Base-by-base conservation (phyloP, 495 filamentous ascomycete species). In the Podospora australis region DNA sequence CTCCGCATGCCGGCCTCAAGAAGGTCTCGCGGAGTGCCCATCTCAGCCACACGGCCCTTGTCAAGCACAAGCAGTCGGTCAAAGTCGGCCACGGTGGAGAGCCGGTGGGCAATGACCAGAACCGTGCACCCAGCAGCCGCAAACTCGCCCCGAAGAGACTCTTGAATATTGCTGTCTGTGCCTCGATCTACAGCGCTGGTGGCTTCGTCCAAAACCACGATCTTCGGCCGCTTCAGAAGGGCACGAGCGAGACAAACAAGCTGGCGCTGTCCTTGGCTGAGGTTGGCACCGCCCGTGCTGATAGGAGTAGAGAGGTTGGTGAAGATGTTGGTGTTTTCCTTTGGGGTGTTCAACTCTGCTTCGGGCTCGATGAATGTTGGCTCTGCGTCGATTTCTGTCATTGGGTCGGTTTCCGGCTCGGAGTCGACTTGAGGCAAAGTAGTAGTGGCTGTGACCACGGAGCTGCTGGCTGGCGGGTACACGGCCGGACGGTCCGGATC, bases 181-280 rank as follows among this genome's bases (percentile, higher is more conserved):
- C 73, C 75, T 9, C 77, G 73, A 60, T 95, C 88, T n/a, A 95
- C 70, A 19, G 87, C 83, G 59, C 80, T 82, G 2, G 88, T 95
- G 4, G 87, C 87, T 58, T 95, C 89, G 60, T 95, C 89, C 43
- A 96, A 70, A 14, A 96, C 82, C 19, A 96, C 67, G 26, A 95
- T 82, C 34, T 84, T 82, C 0, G 87, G 83, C 47, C 89, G 75
- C 44, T 82, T 80, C 13, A 95, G 66, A 26, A 82, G 77, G 10
- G 84, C 82, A 47, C 85, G 68, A 29, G 86, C 84, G 46, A 89
- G 80, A 21, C 82, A 84, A 14, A 87, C 70, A 23, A 85, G 68
- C 57, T 90, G 85, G 44, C 78, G 82, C 62, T 80, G 77, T 6
- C 77, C 78, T 14, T 74, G 75, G 0, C 67, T 73, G 5, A 80